Conservation (phyloP, 2,329 filamentous ascomycete genomes). For the Pseudophaeomoniella oleicola region DNA sequence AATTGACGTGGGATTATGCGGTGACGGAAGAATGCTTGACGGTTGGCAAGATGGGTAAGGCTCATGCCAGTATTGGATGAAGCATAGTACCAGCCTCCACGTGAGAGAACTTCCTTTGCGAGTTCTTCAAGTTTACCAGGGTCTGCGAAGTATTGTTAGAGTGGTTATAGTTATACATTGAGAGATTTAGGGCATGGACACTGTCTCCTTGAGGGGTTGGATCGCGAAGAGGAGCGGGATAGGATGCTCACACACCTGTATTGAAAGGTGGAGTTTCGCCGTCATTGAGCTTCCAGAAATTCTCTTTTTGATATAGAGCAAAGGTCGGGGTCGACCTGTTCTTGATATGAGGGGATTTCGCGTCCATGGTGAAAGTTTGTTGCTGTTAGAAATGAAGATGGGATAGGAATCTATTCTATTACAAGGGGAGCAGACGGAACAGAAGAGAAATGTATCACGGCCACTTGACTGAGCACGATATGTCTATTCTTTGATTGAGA, state of each 20-base stretch:
- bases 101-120: slow-evolving; percentile 40
- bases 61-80: slow-evolving; percentile 21
- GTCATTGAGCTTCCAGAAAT: slow-evolving; percentile 39
- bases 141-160: slow-evolving; percentile 18
- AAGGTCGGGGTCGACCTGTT: slow-evolving; percentile 38
- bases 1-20: slow-evolving; percentile 48
- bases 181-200: no score
- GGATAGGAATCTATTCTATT: no score
- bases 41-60: slow-evolving; percentile 39
- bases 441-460: no score
- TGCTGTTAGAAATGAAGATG: no score
- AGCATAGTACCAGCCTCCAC: slow-evolving; percentile 38
- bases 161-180: no score
- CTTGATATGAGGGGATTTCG: slow-evolving; percentile 36
- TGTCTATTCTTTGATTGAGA: no score
- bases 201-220: background rate
- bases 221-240: background rate
- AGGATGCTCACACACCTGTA: slow-evolving; percentile 19
- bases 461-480: no score
- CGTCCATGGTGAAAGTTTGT: no score
- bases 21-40: slow-evolving; percentile 50
- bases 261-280: slow-evolving; percentile 37
- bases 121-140: slow-evolving; percentile 44
- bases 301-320: slow-evolving; percentile 39
- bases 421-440: no score